Conservation (phyloP, 2,329 filamentous ascomycete genomes). For the Sporothrix luriei region DNA sequence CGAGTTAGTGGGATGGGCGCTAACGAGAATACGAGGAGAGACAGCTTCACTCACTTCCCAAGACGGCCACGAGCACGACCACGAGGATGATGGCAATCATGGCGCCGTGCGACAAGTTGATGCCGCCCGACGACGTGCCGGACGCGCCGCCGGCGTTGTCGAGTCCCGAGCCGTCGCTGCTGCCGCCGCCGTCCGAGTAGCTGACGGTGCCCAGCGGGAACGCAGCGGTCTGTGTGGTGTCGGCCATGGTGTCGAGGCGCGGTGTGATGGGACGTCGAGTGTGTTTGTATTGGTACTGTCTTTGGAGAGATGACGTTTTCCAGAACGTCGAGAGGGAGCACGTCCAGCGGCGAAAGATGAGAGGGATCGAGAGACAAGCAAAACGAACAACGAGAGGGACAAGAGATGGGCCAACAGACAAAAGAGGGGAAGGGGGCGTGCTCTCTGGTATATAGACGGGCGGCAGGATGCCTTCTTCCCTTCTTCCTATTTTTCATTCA, state of each 20-base stretch:
- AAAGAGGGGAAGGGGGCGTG: background rate
- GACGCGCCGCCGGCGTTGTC: constrained; percentile 66
- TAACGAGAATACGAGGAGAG: background rate
- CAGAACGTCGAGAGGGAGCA: constrained; percentile 15
- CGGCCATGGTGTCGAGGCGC: constrained; percentile 44
- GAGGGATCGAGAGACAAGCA: background rate
- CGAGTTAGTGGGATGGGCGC: background rate
- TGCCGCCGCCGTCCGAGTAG: constrained; percentile 43
- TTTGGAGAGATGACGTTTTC: background rate
- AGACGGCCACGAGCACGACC: constrained; percentile 65
- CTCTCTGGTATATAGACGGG: constrained; percentile 5
- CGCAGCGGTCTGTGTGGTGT: constrained; percentile 42
- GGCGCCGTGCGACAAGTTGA: constrained; percentile 67
- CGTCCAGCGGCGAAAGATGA: constrained; percentile 24
- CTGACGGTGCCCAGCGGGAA: constrained; percentile 52
- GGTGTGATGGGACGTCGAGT: background rate
- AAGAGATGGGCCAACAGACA: background rate
- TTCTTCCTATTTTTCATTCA: background rate
- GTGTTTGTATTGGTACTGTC: background rate
- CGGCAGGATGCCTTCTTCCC: background rate
- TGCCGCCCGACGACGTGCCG: constrained; percentile 61
- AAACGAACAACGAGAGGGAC: background rate
- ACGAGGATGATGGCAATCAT: constrained; percentile 75
- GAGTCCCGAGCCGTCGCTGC: constrained; percentile 45
- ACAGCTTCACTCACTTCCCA: constrained; percentile 60